Evolutionary conservation across 2,329 filamentous ascomycete genomes (phyloP).

Genomic region (Sclerotinia trifoliorum): DNA sequence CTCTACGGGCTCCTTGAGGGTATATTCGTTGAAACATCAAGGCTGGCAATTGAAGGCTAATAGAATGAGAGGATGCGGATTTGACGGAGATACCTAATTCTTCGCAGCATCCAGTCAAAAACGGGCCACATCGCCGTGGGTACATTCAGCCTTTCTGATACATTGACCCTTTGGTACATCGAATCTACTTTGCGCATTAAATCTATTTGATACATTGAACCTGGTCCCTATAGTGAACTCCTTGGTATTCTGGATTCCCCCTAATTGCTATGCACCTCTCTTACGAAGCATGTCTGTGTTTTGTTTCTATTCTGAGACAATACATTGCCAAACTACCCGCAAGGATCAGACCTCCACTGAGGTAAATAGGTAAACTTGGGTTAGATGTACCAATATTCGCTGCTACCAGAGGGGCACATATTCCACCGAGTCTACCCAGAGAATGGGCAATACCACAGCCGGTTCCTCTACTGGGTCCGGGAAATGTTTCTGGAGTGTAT

Average conservation of each 20-base stretch:
- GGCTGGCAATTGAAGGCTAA: background rate
- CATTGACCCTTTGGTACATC: background rate
- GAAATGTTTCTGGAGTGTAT: constrained; percentile 76
- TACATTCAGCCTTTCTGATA: background rate
- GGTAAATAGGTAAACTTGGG: constrained; percentile 56
- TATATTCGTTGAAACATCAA: background rate
- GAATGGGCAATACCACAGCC: constrained; percentile 72
- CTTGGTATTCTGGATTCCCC: background rate
- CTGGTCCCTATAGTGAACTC: background rate
- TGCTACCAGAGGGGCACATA: constrained; percentile 68
- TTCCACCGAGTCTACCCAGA: constrained; percentile 65
- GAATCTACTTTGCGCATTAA: background rate
- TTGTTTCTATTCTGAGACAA: constrained; percentile 62
- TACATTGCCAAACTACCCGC: constrained; percentile 59
- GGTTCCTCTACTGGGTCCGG: constrained; percentile 67
- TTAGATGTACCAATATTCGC: constrained; percentile 47
- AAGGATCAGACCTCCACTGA: constrained; percentile 56
- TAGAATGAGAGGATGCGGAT: background rate
- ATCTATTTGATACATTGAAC: background rate
- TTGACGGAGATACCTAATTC: background rate
- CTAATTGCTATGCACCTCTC: background rate
- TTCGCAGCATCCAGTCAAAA: background rate
- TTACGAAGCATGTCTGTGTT: constrained; percentile 57
- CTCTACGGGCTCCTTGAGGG: background rate
- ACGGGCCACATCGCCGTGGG: background rate